phyloP scores from a whole-genome alignment of 306 rosid species.

The Spatholobus suberectus region DNA sequence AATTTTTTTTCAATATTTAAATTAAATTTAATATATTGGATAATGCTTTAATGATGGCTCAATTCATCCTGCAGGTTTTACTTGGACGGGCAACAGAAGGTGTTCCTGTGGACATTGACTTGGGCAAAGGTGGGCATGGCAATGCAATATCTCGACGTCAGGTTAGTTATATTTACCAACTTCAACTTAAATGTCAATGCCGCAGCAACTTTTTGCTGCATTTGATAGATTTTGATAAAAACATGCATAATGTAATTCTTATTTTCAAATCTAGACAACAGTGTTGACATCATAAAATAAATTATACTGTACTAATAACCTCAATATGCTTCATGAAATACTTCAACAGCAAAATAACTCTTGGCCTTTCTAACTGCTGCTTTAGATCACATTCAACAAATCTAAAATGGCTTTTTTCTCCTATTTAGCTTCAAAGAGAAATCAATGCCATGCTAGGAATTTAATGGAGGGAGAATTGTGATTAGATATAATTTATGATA shows the following conservation, averaged over 20 bases:
- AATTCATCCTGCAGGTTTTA: constrained; percentile 65
- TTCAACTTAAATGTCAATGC: constrained; percentile 5
- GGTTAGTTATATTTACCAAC: constrained; percentile 56
- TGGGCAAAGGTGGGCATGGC: constrained; percentile 74
- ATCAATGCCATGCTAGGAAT: neutral
- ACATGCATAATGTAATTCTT: constrained; percentile 24
- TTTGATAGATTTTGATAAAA: constrained; percentile 17
- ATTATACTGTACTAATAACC: constrained; percentile 23
- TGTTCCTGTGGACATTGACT: constrained; percentile 82
- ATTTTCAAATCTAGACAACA: constrained; percentile 1
- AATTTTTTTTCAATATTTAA: neutral
- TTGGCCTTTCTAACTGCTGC: neutral
- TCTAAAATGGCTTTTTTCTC: neutral
- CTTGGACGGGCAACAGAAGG: constrained; percentile 87
- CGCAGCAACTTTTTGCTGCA: constrained; percentile 28
- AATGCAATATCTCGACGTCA: constrained; percentile 90
- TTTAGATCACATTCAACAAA: neutral
- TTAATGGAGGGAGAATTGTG: neutral
- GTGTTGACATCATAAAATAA: constrained; percentile 4
- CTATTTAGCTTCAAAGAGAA: constrained; percentile 29
- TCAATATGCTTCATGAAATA: constrained; percentile 21
- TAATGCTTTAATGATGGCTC: constrained; percentile 33
- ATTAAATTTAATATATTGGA: neutral
- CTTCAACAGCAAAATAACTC: neutral
- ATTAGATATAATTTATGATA: neutral